Evolutionary conservation across 805 yeast species (phyloP).

Genomic region (Yarrowia sp.): DNA sequence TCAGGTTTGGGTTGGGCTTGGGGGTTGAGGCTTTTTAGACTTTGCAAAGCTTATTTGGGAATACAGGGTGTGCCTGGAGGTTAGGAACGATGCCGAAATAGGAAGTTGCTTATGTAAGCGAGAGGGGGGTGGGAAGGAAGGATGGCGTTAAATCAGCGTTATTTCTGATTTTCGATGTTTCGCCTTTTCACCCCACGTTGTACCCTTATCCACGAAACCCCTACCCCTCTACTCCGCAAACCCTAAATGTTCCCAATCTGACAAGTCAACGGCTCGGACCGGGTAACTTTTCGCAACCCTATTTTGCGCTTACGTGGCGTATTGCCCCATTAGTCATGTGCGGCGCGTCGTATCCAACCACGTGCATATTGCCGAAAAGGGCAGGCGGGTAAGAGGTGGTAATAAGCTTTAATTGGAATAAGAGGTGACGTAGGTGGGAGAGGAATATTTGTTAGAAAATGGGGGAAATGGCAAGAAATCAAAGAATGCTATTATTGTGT

Average conservation of each 20-base stretch:
- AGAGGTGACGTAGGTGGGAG: too few relatives aligned
- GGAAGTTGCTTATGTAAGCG: not conserved
- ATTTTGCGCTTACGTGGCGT: slow-evolving; percentile 31
- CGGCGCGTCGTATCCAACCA: slow-evolving; percentile 32
- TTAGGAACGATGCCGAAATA: not conserved
- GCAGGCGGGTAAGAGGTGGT: not conserved
- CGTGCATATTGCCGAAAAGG: slow-evolving; percentile 19
- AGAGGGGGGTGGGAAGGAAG: too few relatives aligned
- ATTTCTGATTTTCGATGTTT: too few relatives aligned
- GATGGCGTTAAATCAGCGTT: too few relatives aligned
- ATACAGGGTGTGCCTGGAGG: slow-evolving; percentile 12
- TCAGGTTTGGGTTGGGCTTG: not conserved
- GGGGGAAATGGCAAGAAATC: too few relatives aligned
- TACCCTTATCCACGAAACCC: not conserved
- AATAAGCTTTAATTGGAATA: too few relatives aligned
- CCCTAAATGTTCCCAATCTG: not conserved
- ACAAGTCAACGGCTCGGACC: slow-evolving; percentile 11
- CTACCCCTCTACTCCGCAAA: not conserved
- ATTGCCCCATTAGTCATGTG: slow-evolving; percentile 30
- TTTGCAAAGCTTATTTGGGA: not conserved
- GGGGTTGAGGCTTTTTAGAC: slow-evolving; percentile 25
- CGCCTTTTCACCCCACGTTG: too few relatives aligned
- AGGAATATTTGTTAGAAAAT: not conserved
- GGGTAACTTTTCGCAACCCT: slow-evolving; percentile 4
- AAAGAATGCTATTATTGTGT: too few relatives aligned